Conservation (phyloP, 2,329 filamentous ascomycete species). For the Diaporthe capsici region DNA sequence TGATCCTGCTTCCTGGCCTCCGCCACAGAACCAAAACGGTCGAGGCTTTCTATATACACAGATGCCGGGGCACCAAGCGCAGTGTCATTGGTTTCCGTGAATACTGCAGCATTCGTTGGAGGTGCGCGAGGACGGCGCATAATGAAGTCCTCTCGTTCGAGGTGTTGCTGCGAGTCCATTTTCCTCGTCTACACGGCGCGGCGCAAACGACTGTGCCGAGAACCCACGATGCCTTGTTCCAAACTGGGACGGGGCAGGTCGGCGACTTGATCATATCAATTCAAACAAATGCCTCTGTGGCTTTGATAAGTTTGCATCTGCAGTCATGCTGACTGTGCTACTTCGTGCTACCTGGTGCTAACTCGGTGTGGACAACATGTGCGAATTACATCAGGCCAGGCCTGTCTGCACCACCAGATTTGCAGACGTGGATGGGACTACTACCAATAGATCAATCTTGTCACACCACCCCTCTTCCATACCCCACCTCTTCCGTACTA, state of each 20-base stretch:
- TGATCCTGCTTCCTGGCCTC: slow-evolving; percentile 18
- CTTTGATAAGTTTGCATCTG: not conserved
- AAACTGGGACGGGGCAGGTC: not conserved
- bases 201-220: not conserved
- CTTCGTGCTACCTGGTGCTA: not conserved
- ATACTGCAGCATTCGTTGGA: slow-evolving; percentile 24
- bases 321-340: not conserved
- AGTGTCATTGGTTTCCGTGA: slow-evolving; percentile 6
- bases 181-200: not conserved
- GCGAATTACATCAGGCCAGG: not conserved
- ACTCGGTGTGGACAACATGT: not conserved
- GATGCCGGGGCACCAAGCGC: not conserved
- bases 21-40: slow-evolving; percentile 16
- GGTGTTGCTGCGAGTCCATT: not conserved
- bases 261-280: not conserved
- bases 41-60: slow-evolving; percentile 25
- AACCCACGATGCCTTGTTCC: not conserved
- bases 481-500: not conserved
- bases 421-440: not conserved
- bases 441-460: slow-evolving; percentile 10
- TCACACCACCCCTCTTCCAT: not conserved
- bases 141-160: slow-evolving; percentile 2
- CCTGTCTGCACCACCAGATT: not conserved
- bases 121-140: slow-evolving; percentile 20
- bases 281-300: not conserved